Evolutionary conservation across 805 yeast genomes (phyloP).

Genomic region (Kluyveromyces lactis): DNA sequence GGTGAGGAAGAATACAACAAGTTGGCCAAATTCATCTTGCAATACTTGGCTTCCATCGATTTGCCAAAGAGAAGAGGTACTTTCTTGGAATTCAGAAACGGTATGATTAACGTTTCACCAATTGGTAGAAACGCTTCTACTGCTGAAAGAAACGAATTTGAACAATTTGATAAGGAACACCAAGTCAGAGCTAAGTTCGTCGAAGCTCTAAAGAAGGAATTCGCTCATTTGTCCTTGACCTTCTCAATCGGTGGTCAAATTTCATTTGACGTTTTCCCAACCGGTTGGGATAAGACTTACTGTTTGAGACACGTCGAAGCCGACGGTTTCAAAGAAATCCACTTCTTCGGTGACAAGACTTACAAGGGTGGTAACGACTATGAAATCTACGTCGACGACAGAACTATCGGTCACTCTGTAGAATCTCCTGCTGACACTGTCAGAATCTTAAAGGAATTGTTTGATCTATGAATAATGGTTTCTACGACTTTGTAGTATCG

Average conservation of each 20-base stretch:
- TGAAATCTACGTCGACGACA: slow-evolving; percentile 84
- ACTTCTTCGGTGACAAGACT: slow-evolving; percentile 98
- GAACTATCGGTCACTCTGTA: slow-evolving; percentile 96
- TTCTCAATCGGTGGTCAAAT: slow-evolving; percentile 99
- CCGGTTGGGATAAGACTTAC: slow-evolving; percentile 99
- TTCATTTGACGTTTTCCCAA: slow-evolving; percentile 98
- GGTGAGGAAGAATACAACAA: slow-evolving; percentile 93
- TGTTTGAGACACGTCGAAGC: slow-evolving; percentile 84
- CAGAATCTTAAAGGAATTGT: slow-evolving; percentile 73
- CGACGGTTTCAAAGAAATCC: slow-evolving; percentile 81
- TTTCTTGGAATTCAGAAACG: slow-evolving; percentile 97
- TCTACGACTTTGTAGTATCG: neutral
- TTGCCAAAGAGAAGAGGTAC: slow-evolving; percentile 98
- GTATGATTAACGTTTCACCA: slow-evolving; percentile 98
- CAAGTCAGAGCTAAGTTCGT: slow-evolving; percentile 82
- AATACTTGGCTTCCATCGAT: slow-evolving; percentile 77
- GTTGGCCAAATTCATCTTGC: slow-evolving; percentile 76
- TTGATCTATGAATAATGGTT: slow-evolving; percentile 30
- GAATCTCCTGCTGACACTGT: slow-evolving; percentile 83
- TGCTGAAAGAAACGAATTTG: slow-evolving; percentile 88
- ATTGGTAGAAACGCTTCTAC: slow-evolving; percentile 97
- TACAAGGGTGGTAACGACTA: slow-evolving; percentile 97
- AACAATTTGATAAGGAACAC: slow-evolving; percentile 71
- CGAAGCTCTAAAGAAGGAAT: slow-evolving; percentile 70
- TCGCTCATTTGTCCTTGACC: slow-evolving; percentile 78